Evolutionary conservation across 495 filamentous ascomycete genomes (phyloP), one percentile per base, ranked within the genome.

Genomic region (Neurospora sp.): DNA sequence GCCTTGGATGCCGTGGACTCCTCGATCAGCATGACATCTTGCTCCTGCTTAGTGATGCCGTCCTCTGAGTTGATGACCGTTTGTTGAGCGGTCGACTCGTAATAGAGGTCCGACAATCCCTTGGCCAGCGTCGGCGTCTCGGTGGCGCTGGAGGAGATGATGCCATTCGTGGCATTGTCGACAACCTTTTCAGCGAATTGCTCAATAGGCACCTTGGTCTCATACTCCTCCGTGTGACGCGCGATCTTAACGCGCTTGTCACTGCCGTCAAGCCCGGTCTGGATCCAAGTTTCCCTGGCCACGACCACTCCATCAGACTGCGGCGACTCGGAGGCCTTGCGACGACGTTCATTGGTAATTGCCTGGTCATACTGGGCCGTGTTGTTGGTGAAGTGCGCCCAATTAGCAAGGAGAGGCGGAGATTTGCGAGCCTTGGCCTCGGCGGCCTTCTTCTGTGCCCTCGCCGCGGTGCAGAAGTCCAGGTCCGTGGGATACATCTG

Each of bases 401-500:
- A 79, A 18, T 61, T 59, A 31, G 72, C 69, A n/a, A 53, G 41
- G 38, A 61, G 40, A 41, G 73, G 69, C 10, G 14, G 37, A 14
- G 12, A 72, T 69, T 8, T 44, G 44, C 1, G 47, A 37, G 70
- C 22, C 53, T 69, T 71, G 37, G 71, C 45, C 69, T 74, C 65
- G 31, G 22, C 38, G 39, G 47, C 38, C 70, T 74, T 73, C 72
- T 73, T 73, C 41, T 65, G 38, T 3, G 70, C 45, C 12, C 38
- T 70, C 42, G 75, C 77, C 73, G 75, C 78, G 4, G 75, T 81
- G 71, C 77, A 80, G 44, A 80, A 79, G 73, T 84, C 80, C 8
- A 82, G 74, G 8, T 98, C 96, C 0, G 96, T 99, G 71, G 89
- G 86, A 3, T 96, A 92, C 76, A 97, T 87, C 78, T 98, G 93